Conservation (phyloP, 2,329 filamentous ascomycete genomes). For the Pseudocercospora pini-densiflorae region DNA sequence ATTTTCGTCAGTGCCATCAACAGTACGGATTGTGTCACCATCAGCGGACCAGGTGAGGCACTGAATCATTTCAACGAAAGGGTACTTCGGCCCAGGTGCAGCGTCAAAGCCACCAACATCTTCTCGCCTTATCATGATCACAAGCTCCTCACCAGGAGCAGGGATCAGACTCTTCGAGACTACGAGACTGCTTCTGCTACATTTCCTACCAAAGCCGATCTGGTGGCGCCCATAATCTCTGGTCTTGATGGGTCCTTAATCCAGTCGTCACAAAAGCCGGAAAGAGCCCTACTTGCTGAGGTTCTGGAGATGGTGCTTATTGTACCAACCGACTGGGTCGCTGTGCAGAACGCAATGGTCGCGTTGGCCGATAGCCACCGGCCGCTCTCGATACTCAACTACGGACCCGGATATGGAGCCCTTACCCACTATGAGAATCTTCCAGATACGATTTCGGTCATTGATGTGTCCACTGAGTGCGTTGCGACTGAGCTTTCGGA, state of each 20-base stretch:
- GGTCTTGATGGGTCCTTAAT: conserved; percentile 10
- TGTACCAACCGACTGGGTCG: conserved; percentile 13
- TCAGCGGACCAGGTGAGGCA: conserved; percentile 4
- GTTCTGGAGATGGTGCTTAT: conserved; percentile 14
- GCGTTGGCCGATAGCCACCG: neutral
- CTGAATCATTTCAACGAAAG: conserved; percentile 5
- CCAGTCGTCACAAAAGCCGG: neutral
- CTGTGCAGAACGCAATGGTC: conserved; percentile 11
- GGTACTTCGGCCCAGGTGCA: conserved; percentile 8
- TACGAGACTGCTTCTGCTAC: neutral
- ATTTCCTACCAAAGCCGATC: conserved; percentile 8
- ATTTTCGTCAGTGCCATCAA: conserved; percentile 15
- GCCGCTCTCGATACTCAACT: conserved; percentile 9
- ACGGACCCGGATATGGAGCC: conserved; percentile 17
- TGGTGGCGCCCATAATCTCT: conserved; percentile 11
- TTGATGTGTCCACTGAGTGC: conserved; percentile 2
- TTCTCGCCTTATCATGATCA: conserved; percentile 14
- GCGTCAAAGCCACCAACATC: conserved; percentile 12
- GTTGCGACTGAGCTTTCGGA: neutral
- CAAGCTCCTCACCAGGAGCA: neutral
- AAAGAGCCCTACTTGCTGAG: conserved; percentile 1
- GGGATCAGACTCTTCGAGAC: neutral
- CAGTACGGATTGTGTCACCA: conserved; percentile 6
- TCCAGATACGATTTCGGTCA: neutral
- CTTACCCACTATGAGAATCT: conserved; percentile 9